phyloP scores from a whole-genome alignment of 352 stramenopile genomes.

The Phytophthora pinifolia region DNA sequence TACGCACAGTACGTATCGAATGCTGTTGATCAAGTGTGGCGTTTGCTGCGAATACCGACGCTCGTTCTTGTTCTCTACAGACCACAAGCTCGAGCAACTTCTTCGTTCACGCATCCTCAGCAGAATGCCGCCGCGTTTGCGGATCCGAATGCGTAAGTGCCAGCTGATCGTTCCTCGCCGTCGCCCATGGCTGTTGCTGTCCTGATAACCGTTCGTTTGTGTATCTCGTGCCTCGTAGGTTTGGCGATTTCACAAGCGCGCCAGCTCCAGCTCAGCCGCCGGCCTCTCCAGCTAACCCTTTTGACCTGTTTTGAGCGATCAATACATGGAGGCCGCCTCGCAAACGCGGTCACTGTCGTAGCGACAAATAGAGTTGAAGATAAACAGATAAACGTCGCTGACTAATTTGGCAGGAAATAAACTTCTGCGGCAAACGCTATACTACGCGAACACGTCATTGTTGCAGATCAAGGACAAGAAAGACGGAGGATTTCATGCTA shows the following conservation, averaged over 20 bases:
- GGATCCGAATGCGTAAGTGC: constrained; percentile 49
- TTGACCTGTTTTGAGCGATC: constrained; percentile 81
- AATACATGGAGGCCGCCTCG: not conserved
- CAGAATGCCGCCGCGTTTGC: constrained; percentile 36
- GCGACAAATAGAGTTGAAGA: constrained; percentile 34
- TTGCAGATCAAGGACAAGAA: constrained; percentile 4
- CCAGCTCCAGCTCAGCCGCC: constrained; percentile 32
- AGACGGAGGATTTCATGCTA: constrained; percentile 55
- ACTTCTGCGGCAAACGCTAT: not conserved
- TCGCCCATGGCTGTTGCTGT: not conserved
- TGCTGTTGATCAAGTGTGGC: not conserved
- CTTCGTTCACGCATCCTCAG: constrained; percentile 41
- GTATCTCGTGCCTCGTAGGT: constrained; percentile 27
- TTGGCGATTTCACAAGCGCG: constrained; percentile 52
- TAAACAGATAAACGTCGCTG: constrained; percentile 19
- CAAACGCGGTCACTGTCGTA: constrained; percentile 13
- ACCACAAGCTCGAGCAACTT: constrained; percentile 19
- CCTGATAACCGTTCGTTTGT: constrained; percentile 11
- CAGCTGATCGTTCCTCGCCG: not conserved
- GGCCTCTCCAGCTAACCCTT: constrained; percentile 63
- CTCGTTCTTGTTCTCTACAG: constrained; percentile 10
- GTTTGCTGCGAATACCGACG: constrained; percentile 9
- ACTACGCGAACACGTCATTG: not conserved
- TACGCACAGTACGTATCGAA: constrained; percentile 30
- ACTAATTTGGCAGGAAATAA: too few relatives aligned